Base-by-base conservation (phyloP, 139 green algal genomes). In the Mesotaenium endlicherianum region DNA sequence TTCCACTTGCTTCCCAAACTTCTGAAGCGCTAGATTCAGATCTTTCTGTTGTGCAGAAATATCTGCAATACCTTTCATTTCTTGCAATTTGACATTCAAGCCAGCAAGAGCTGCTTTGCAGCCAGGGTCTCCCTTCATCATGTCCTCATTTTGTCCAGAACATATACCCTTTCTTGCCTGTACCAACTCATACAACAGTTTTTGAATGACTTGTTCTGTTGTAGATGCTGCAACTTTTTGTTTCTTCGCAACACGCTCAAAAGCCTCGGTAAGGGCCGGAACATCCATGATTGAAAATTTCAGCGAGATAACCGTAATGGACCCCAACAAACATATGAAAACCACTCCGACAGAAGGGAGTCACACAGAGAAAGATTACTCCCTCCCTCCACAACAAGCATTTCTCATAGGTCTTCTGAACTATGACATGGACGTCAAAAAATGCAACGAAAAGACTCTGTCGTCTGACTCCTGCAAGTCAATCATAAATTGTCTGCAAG, bases 211-310 rank as follows among this genome's bases (percentile, higher is more conserved):
- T 0, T 87, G 59, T 2, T 70, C 42, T 30, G 87, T 90, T 34
- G 88, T 90, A 0, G 38, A 39, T 0, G 68, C 70, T 67, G 92
- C 94, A 2, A 86, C 89, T 47, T 91, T 91, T 77, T 97, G 93
- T 44, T 92, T 94, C 77, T 97, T 97, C 0, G 89, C 55, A 1
- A 92, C 92, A 26, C 90, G 86, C 0, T 90, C 89, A 0, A 87
- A 89, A 39, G 95, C 93, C 3, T 77, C 79, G 17, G 50, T 6
- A 3, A 85, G 5, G 3, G 40, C 41, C 2, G 30, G 70, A 2
- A 83, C 34, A 14, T 85, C 79, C 75, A 82, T 82, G 31, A n/a
- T n/a, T n/a, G n/a, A n/a, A n/a, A n/a, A n/a, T n/a, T n/a, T n/a
- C n/a, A n/a, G n/a, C n/a, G n/a, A n/a, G n/a, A n/a, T n/a, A n/a